Evolutionary conservation across 2,329 filamentous ascomycete species (phyloP).

Genomic region (Ascochyta clinopodiicola): DNA sequence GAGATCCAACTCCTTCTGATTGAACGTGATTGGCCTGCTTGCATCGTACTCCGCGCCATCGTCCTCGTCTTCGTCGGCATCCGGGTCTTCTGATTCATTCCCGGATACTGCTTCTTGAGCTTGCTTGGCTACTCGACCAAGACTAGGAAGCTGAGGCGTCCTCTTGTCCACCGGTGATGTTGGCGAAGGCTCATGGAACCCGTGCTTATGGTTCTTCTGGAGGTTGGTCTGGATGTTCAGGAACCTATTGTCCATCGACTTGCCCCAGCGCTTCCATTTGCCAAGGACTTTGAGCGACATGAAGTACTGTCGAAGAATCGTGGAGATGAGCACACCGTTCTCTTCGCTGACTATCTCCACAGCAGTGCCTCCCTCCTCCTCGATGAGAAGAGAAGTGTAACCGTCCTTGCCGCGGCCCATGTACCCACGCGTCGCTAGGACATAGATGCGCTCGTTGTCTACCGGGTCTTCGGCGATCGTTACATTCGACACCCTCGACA

Average conservation of each 20-base stretch:
- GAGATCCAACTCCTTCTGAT: conserved; percentile 59
- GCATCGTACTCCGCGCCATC: conserved; percentile 49
- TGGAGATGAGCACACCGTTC: conserved; percentile 84
- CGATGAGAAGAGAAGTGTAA: conserved; percentile 75
- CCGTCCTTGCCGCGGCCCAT: conserved; percentile 91
- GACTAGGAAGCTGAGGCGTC: conserved; percentile 21
- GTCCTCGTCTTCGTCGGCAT: conserved; percentile 50
- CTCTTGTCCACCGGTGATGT: conserved; percentile 27
- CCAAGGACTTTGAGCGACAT: conserved; percentile 83
- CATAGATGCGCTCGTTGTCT: conserved; percentile 69
- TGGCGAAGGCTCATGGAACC: conserved; percentile 51
- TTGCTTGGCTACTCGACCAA: conserved; percentile 20
- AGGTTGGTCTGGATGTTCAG: conserved; percentile 67
- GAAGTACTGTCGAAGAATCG: conserved; percentile 89
- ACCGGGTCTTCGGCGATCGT: conserved; percentile 68
- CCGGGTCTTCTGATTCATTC: conserved; percentile 39
- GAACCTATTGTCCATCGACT: conserved; percentile 70
- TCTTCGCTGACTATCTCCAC: conserved; percentile 85
- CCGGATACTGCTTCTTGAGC: conserved; percentile 19
- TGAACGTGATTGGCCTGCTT: conserved; percentile 52
- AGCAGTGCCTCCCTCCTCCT: conserved; percentile 76
- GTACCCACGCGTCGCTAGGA: conserved; percentile 81
- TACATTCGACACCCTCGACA: conserved; percentile 68
- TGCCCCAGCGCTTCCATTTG: conserved; percentile 76
- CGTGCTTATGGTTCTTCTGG: conserved; percentile 60